These are phyloP conservation scores for Cystoisospora suis DNA, from an alignment of 169 alveolate genomes.

Conservation along the genomic window DNA sequence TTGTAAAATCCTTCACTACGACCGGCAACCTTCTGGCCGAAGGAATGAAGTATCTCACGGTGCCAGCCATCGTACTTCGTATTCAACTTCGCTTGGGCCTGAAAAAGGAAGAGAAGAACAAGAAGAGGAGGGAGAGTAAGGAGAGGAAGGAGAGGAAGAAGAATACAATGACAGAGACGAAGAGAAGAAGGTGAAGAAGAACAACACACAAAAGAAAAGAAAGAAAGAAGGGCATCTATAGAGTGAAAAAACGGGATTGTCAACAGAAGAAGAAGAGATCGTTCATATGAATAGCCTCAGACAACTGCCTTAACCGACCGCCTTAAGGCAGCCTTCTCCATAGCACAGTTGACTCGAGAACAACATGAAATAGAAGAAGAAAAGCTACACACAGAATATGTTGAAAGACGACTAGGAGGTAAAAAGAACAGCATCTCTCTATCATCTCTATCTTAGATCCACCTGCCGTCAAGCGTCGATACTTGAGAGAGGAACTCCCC, in stretches of 20 bases:
- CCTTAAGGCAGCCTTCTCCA: too few relatives aligned
- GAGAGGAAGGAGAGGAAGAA: background rate
- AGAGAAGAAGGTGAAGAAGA: background rate
- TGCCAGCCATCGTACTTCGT: constrained; percentile 95
- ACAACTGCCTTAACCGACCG: too few relatives aligned
- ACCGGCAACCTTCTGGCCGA: constrained; percentile 86
- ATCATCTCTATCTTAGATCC: too few relatives aligned
- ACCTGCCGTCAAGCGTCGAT: too few relatives aligned
- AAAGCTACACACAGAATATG: too few relatives aligned
- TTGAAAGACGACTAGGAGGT: too few relatives aligned
- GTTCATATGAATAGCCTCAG: too few relatives aligned
- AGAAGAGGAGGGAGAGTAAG: background rate
- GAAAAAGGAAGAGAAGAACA: constrained; percentile 15
- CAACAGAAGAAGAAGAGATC: too few relatives aligned
- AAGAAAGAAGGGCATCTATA: background rate
- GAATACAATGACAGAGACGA: background rate
- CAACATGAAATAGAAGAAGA: too few relatives aligned
- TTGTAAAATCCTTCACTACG: constrained; percentile 72
- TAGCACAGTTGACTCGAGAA: too few relatives aligned
- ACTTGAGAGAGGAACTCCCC: too few relatives aligned
- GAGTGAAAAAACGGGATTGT: background rate
- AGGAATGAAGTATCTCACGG: constrained; percentile 91
- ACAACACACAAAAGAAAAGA: background rate
- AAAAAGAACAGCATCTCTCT: too few relatives aligned
- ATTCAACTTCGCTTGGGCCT: constrained; percentile 76